These are phyloP conservation scores for Stephanodiscus minutulus DNA, from an alignment of 108 stramenopile genomes.

Conservation along the genomic window DNA sequence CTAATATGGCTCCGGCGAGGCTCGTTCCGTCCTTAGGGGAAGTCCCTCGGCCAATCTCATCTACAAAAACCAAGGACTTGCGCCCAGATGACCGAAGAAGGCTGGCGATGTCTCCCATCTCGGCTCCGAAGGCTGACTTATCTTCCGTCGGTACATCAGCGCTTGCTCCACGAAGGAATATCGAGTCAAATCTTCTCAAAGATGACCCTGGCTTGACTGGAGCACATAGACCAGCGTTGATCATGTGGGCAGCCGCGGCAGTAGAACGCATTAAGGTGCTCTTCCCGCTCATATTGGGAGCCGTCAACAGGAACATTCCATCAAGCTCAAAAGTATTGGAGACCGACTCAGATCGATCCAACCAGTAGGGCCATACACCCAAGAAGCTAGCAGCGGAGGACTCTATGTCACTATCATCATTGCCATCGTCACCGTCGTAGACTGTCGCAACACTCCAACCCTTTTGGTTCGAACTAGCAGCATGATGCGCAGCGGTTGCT, in stretches of 20 bases:
- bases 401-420: neutral
- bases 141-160: slow-evolving; percentile 92
- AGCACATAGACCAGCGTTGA: slow-evolving; percentile 82
- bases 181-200: slow-evolving; percentile 79
- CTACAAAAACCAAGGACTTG: slow-evolving; percentile 90
- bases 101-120: slow-evolving; percentile 93
- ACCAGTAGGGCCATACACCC: slow-evolving; percentile 88
- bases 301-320: slow-evolving; percentile 89
- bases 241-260: slow-evolving; percentile 87
- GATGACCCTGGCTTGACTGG: slow-evolving; percentile 62
- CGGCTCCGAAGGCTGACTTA: slow-evolving; percentile 93
- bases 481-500: slow-evolving; percentile 76
- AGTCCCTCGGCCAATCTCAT: slow-evolving; percentile 96
- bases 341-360: slow-evolving; percentile 64
- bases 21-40: slow-evolving; percentile 87
- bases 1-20: slow-evolving; percentile 86
- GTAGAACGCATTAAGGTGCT: slow-evolving; percentile 92
- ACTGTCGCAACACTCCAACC: slow-evolving; percentile 71
- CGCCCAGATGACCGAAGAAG: slow-evolving; percentile 81
- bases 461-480: slow-evolving; percentile 60
- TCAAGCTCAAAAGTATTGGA: slow-evolving; percentile 75
- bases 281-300: slow-evolving; percentile 97
- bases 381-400: slow-evolving; percentile 52
- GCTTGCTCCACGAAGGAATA: slow-evolving; percentile 90
- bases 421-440: slow-evolving; percentile 36